Evolutionary conservation across 148 eudicot species (phyloP), one percentile per base, ranked within the genome.

Genomic region (Nepenthes gracilis): DNA sequence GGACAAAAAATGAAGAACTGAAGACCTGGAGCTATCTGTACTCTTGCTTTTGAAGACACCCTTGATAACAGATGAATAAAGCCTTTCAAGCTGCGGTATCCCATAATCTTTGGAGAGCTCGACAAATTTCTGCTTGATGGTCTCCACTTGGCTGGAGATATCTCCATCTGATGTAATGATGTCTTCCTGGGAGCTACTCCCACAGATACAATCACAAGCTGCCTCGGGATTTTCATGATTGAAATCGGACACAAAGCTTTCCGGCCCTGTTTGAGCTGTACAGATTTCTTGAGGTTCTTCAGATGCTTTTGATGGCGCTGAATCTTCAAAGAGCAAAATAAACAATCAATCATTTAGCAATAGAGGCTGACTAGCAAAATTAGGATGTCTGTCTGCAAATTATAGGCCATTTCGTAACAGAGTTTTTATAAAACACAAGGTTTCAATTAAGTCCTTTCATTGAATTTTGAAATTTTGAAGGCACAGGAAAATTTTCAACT

Each of bases 41-140:
- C 71, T 73, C 76, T 82, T 81, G 33, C 75, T 72, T 62, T 78
- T 83, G 58, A 88, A 84, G 9, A 93, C 84, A 35, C 91, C 91
- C 65, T 84, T 93, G 62, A 88, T 74, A 63, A 93, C 70, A 63
- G 79, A 81, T 38, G 94, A 70, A 68, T 93, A 88, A 12, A 93
- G 78, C 75, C 85, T 79, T 75, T 93, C 98, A 43, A 93, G 95
- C 59, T 84, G 88, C 2, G 98, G 94, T 58, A 88, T 78, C 47
- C 82, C 88, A 69, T 86, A 88, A 36, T 66, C 83, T 36, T 69
- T 71, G 10, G 91, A 79, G 50, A 59, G 82, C 54, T 74, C 79
- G 80, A 92, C 57, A 49, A 88, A 75, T 47, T 69, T 76, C 66
- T 71, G 70, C 81, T 86, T 88, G 63, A 86, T 69, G 13, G 73